phyloP scores from a whole-genome alignment of 495 filamentous ascomycete species.

The Filosporella fistucella region DNA sequence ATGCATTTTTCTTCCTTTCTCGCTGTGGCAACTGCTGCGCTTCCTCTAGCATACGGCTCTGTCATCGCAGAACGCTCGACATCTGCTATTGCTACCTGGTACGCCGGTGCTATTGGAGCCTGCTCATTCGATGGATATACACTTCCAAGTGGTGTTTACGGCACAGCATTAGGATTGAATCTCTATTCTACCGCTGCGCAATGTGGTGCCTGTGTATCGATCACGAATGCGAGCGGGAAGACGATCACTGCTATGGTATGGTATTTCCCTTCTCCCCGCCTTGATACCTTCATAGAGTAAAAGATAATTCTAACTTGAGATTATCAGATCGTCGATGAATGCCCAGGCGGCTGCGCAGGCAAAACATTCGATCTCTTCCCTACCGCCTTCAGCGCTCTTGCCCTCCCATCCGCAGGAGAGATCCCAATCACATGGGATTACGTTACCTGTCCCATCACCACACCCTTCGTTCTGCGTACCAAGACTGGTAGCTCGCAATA shows the following conservation, averaged over 20 bases:
- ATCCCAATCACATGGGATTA: constrained; percentile 2
- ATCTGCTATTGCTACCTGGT: not conserved
- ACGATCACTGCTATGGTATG: constrained; percentile 2
- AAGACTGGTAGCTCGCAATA: constrained; percentile 1
- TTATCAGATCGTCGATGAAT: not conserved
- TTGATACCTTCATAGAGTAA: too few relatives aligned
- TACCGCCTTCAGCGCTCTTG: not conserved
- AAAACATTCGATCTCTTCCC: constrained; percentile 2
- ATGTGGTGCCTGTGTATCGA: constrained; percentile 2
- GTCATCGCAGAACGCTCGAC: not conserved
- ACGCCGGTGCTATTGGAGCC: not conserved
- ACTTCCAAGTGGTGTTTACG: not conserved
- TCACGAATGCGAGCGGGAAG: not conserved
- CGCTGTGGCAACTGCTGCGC: not conserved
- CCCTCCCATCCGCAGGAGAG: not conserved
- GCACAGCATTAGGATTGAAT: not conserved
- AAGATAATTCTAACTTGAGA: not conserved
- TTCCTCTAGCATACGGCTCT: not conserved
- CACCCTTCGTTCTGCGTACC: not conserved
- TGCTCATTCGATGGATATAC: constrained; percentile 1
- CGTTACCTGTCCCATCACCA: constrained; percentile 1
- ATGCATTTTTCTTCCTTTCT: not conserved
- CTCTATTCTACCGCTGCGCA: not conserved
- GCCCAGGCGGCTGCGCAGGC: not conserved
- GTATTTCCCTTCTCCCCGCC: not conserved